Evolutionary conservation across 2,329 filamentous ascomycete species (phyloP), one percentile per base, ranked within the genome.

Genomic region (Ceratocystis cacaofunesta): DNA sequence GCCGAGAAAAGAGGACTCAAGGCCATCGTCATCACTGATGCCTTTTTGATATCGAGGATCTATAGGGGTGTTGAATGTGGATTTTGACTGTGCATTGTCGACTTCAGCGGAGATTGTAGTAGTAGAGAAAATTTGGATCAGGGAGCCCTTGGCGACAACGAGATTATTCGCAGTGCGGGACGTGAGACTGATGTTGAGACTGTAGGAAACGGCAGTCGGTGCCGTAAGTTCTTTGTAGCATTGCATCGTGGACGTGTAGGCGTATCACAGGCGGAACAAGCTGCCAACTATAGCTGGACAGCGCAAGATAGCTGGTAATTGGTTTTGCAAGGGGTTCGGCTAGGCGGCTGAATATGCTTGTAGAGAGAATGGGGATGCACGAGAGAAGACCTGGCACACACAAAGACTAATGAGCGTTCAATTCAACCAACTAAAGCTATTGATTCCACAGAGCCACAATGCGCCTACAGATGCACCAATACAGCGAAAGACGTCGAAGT

Each of bases 171-270:
- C 85, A 69, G 86, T 82, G 62, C 89, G 77, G 60, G 88, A 87
- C 60, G 87, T 81, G 73, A 99, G 91, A 44, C 91, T 84, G 50
- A 96, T 77, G 68, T 80, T 83, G 72, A 96, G 78, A 69, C 92
- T 90, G 78, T 96, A 88, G 72, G 90, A 92, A 77, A 97, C 91
- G 74, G 92, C 92, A 74, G 92, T 95, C 65, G 94, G 92, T 79
- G 92, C 89, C 75, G 90, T 86, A 75, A 99, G 82, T 81, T 99
- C 94, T 73, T 90, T 92, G 78, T 97, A 97, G 81, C 90, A 95
- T 84, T 97, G 92, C 92, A 97, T 97, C 61, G 70, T 60, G 28
- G 25, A 2, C 19, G 36, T 43, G 41, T 25, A 6, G 17, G n/a
- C n/a, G 32, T 30, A 10, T 22, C 19, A 41, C 41, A 30, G 46